phyloP scores from a whole-genome alignment of 1,284 basidiomycete genomes.

The Filobasidium uniguttulatum region DNA sequence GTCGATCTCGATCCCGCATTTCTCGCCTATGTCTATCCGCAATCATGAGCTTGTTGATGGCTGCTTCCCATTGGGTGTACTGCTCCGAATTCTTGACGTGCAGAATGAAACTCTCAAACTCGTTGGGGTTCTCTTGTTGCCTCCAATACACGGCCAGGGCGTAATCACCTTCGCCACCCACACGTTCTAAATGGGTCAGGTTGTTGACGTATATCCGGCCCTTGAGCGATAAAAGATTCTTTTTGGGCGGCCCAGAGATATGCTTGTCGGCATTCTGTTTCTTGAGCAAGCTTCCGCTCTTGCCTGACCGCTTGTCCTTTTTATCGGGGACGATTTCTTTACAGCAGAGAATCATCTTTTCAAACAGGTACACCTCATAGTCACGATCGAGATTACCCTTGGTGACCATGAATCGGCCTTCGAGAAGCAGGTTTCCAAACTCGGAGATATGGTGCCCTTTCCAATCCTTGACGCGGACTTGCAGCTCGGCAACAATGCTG shows the following conservation, averaged over 20 bases:
- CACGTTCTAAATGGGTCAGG: slow-evolving; percentile 56
- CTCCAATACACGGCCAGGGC: slow-evolving; percentile 78
- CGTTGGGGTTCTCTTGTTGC: slow-evolving; percentile 75
- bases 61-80: slow-evolving; percentile 78
- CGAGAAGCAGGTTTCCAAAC: slow-evolving; percentile 83
- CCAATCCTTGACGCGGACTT: slow-evolving; percentile 90
- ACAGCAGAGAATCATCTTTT: slow-evolving; percentile 97
- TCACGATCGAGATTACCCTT: slow-evolving; percentile 95
- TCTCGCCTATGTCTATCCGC: slow-evolving; percentile 30
- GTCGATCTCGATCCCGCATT: slow-evolving; percentile 45
- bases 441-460: slow-evolving; percentile 91
- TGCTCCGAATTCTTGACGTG: slow-evolving; percentile 88
- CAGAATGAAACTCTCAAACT: slow-evolving; percentile 84
- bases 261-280: slow-evolving; percentile 46
- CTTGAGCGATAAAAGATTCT: slow-evolving; percentile 74
- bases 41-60: slow-evolving; percentile 74
- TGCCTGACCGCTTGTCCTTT: slow-evolving; percentile 36
- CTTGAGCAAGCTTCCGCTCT: slow-evolving; percentile 30
- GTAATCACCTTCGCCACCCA: slow-evolving; percentile 42
- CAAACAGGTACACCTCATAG: slow-evolving; percentile 97
- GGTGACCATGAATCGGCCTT: slow-evolving; percentile 89
- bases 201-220: slow-evolving; percentile 97
- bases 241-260: slow-evolving; percentile 40
- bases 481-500: slow-evolving; percentile 77
- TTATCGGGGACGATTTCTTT: slow-evolving; percentile 51